These are phyloP conservation scores for Pelagomonas calceolata DNA, from an alignment of 108 stramenopile genomes.

Conservation along the genomic window DNA sequence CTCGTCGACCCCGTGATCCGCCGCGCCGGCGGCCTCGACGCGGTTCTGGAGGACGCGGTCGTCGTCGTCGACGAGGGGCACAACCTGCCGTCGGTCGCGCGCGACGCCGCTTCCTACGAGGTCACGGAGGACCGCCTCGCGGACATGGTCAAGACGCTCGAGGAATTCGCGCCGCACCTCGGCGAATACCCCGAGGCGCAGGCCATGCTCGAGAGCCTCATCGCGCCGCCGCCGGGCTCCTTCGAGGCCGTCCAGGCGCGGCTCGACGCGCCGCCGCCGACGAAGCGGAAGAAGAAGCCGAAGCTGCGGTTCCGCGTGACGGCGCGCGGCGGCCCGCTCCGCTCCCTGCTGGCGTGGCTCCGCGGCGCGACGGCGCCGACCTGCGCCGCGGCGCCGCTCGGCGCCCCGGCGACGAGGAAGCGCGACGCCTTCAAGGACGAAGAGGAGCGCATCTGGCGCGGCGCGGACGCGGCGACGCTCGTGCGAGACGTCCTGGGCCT, in stretches of 20 bases:
- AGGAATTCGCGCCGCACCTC: background rate
- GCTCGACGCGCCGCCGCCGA: background rate
- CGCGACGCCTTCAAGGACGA: background rate
- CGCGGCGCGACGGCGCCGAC: background rate
- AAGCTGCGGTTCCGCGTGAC: background rate
- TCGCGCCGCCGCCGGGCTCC: background rate
- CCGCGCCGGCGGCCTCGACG: background rate
- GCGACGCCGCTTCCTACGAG: constrained; percentile 39
- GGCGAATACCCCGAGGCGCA: background rate
- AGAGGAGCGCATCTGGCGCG: background rate
- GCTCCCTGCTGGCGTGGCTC: background rate
- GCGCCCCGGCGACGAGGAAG: background rate
- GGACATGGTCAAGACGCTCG: background rate
- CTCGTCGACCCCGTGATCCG: constrained; percentile 39
- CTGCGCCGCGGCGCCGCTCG: background rate
- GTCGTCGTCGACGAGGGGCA: constrained; percentile 57
- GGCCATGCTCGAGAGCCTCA: background rate
- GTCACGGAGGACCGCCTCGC: constrained; percentile 13
- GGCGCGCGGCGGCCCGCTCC: background rate
- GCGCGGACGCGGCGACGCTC: background rate
- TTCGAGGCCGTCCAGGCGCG: background rate
- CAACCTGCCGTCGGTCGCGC: constrained; percentile 43
- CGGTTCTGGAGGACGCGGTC: constrained; percentile 22
- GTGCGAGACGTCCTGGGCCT: background rate
- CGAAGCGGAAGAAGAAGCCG: background rate